Percentiles rank a stretch among this genome's conserved stretches.
phyloP scores from a whole-genome alignment of 1,139 yeast genomes.

The Pneumocystis canis region DNA sequence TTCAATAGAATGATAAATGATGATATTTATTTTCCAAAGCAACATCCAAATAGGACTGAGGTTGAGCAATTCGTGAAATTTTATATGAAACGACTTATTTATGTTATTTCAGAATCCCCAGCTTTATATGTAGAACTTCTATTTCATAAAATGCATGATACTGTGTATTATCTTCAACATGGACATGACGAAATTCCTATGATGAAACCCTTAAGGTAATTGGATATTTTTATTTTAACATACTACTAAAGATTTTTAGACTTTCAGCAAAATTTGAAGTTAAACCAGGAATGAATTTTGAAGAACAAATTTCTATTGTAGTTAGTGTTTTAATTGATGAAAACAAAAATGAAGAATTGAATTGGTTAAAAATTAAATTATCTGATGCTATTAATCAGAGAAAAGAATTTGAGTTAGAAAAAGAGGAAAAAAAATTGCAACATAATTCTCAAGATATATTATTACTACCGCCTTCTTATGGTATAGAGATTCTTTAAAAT shows the following conservation, averaged over 20 bases:
- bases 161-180: slow-evolving; percentile 31
- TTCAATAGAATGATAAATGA: slow-evolving; percentile 34
- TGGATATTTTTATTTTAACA: not conserved
- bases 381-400: slow-evolving; percentile 3
- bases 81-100: slow-evolving; percentile 49
- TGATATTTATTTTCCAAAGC: slow-evolving; percentile 23
- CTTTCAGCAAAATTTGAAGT: slow-evolving; percentile 12
- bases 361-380: slow-evolving; percentile 9
- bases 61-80: slow-evolving; percentile 53
- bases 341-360: slow-evolving; percentile 7
- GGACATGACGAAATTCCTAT: slow-evolving; percentile 37
- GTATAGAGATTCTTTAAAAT: not conserved
- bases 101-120: slow-evolving; percentile 38
- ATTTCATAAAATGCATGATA: slow-evolving; percentile 46
- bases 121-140: slow-evolving; percentile 51
- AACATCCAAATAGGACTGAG: slow-evolving; percentile 37
- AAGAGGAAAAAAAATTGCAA: not conserved
- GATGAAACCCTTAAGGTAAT: not conserved
- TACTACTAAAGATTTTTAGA: not conserved
- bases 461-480: not conserved
- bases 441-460: not conserved
- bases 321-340: slow-evolving; percentile 12
- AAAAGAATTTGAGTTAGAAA: slow-evolving; percentile 6
- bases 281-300: slow-evolving; percentile 7
- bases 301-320: slow-evolving; percentile 7